These are phyloP conservation scores for Orbilia javanica DNA, from an alignment of 2,329 filamentous ascomycete genomes.

Conservation along the genomic window DNA sequence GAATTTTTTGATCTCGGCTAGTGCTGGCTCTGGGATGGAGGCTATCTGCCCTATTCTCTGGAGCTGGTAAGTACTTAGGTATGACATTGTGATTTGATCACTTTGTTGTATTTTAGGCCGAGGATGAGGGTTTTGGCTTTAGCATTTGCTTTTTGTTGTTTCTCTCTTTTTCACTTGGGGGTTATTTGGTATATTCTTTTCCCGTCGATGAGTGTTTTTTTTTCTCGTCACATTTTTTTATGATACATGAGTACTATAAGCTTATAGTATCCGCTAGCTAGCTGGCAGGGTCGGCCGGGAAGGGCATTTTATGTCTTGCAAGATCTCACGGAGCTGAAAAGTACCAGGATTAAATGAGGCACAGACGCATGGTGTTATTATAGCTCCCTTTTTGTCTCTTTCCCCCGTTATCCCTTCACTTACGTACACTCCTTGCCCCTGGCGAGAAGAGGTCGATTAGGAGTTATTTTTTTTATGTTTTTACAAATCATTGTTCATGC, in stretches of 20 bases:
- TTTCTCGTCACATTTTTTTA: constrained; percentile 7
- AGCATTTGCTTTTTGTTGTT: not conserved
- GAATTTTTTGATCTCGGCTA: not conserved
- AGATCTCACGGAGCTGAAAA: not conserved
- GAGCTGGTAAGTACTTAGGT: no score
- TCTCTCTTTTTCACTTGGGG: not conserved
- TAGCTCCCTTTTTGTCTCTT: not conserved
- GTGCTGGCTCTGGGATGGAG: not conserved
- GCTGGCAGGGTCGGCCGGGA: no score
- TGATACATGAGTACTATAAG: not conserved
- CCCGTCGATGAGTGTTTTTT: not conserved
- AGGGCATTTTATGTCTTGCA: not conserved
- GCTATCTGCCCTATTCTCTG: not conserved
- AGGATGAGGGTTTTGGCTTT: not conserved
- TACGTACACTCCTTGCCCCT: no score
- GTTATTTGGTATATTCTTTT: not conserved
- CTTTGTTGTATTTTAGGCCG: not conserved
- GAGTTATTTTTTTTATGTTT: not conserved
- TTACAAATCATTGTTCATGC: constrained; percentile 17
- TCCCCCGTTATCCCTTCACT: no score
- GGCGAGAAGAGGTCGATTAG: no score
- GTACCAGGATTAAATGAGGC: not conserved
- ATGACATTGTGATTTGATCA: not conserved
- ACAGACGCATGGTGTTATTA: not conserved
- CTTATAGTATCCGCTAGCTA: not conserved